These are phyloP conservation scores for Bjerkandera adusta DNA, from an alignment of 1,284 basidiomycete species.

Conservation along the genomic window DNA sequence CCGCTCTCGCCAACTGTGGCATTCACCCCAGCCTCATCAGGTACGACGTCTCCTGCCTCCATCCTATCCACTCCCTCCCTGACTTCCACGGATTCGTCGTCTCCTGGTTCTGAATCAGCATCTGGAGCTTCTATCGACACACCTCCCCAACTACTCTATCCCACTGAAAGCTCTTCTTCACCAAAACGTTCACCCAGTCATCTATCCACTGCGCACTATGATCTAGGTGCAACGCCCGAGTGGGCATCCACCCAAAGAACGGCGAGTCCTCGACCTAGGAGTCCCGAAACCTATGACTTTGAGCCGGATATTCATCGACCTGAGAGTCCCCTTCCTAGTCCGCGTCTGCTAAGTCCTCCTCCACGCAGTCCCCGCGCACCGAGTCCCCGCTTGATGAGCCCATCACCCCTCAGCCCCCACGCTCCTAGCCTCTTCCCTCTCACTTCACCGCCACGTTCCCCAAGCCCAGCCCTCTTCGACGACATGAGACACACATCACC, in stretches of 20 bases:
- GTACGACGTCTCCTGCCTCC: constrained; percentile 9
- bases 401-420: neutral
- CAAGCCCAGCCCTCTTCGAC: constrained; percentile 1
- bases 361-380: neutral
- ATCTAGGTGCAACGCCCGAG: no score
- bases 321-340: no score
- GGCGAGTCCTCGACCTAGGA: no score
- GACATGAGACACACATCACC: neutral
- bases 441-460: neutral
- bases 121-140: neutral
- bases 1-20: neutral
- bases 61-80: constrained; percentile 20
- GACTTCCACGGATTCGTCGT: constrained; percentile 22
- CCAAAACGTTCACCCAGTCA: no score
- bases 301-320: no score
- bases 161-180: no score
- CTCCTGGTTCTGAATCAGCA: constrained; percentile 7
- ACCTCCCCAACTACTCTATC: no score
- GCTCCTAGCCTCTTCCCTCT: constrained; percentile 3
- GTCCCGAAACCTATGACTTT: no score
- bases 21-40: neutral
- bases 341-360: constrained; percentile 2
- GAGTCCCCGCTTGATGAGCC: neutral
- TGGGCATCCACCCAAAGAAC: no score
- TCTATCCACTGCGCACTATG: no score